Base-by-base conservation (phyloP, 2,329 filamentous ascomycete genomes). In the Talaromyces sp. region DNA sequence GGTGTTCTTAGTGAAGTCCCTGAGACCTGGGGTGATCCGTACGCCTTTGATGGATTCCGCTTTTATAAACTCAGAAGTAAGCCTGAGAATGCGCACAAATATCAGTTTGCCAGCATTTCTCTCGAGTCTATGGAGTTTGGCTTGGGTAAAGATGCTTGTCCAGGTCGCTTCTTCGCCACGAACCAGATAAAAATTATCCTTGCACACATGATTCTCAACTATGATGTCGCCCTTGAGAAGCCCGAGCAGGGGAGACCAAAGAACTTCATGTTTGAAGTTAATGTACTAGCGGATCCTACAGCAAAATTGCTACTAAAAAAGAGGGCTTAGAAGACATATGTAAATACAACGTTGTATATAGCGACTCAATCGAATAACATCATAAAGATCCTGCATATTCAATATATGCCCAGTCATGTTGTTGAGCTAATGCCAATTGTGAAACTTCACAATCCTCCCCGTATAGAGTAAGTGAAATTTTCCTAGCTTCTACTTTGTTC, bases 111-210 rank as follows among this genome's bases (percentile, higher is more conserved):
- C 17, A 58, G 46, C 46, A 58, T 52, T 29, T 51, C 46, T 51
- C 43, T 52, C 8, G 46, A 58, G 13, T 58, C 56, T 19, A 52
- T 58, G 56, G 56, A 51, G 17, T 58, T 58, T 21, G 83, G 84
- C 0, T 82, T 85, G 62, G 84, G 84, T 7, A 74, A 80, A 62
- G 82, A 86, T 68, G 68, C 70, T 29, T 73, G 71, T 58, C 69
- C 70, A 2, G 70, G 71, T 21, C 62, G 71, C n/a, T 72, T 70
- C 57, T 71, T 70, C 41, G 71, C 70, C 0, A 62, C 62, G 7
- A 62, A 65, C 46, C 60, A 67, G 62, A 62, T 68, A 17, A 73
- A 71, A 59, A 63, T 70, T 21, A 56, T 67, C 5, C 56, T 73
- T n/a, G 65, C 64, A 17, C 67, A 71, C 57, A 57, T 72, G 29